Base-by-base conservation (phyloP, 768 basidiomycete species). In the Termitomyces sp. region DNA sequence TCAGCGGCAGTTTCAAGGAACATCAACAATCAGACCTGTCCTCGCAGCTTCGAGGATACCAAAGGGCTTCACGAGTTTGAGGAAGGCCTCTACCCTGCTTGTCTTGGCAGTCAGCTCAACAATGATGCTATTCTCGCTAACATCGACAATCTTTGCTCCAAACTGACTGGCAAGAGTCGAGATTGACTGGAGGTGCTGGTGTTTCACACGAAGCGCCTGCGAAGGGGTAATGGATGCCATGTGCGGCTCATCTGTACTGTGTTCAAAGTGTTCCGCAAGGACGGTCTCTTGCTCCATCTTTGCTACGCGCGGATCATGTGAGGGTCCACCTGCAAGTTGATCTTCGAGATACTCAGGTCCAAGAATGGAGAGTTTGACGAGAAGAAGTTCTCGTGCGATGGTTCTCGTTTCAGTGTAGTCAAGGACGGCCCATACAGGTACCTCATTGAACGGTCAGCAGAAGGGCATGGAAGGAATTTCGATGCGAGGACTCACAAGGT, bases 361-460 rank as follows among this genome's bases (percentile, higher is more conserved):
- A 36, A 99, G 87, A 67, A 95, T 96, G 58, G 97, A 98, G 3
- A 99, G 86, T 70, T 99, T 99, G 68, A 89, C 92, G 63, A 99
- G 88, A 33, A 98, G 82, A 14, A 98, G 81, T 73, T 99, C 97
- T 64, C 97, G 90, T 63, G 89, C 82, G 70, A 99, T 96, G 30
- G 88, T 86, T 57, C 82, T 85, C 24, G 94, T 98, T 60, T 95
- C 82, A 20, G 96, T 98, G 72, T 98, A 99, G 74, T 99, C 95
- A 59, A 99, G 80, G 33, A 99, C 97, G 30, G 96, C 97, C 97
- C 97, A 99, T 4, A 99, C 97, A 51, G 96, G 97, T 28, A 99
- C 95, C 96, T 97, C 52, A 3, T 7, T 44, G 36, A 52, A 56
- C n/a, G 36, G 30, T 38, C 47, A 50, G 28, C 32, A 18, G 48